Evolutionary conservation across 495 filamentous ascomycete genomes (phyloP).

Genomic region (Peziza echinospora): DNA sequence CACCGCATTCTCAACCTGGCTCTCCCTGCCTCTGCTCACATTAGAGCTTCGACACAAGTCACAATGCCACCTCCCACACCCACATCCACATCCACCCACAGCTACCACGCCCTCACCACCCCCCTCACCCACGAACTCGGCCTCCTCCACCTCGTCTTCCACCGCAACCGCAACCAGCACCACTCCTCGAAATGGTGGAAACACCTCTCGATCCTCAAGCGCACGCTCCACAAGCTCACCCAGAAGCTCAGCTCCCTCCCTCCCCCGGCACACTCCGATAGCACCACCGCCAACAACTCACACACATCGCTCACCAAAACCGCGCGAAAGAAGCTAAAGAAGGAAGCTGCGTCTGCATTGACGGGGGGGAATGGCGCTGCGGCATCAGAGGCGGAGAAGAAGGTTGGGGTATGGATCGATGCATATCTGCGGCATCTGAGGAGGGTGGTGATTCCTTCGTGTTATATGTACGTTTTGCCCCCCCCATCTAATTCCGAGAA

Average conservation of each 20-base stretch:
- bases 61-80: too few relatives aligned
- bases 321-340: background rate
- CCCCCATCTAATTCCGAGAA: background rate
- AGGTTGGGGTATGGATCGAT: slow-evolving; percentile 8
- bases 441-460: slow-evolving; percentile 12
- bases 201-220: slow-evolving; percentile 41
- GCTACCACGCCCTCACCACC: too few relatives aligned
- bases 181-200: slow-evolving; percentile 51
- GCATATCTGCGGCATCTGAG: slow-evolving; percentile 11
- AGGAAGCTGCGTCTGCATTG: background rate
- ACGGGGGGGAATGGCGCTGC: slow-evolving; percentile 7
- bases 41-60: too few relatives aligned
- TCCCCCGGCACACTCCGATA: slow-evolving; percentile 13
- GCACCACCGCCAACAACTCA: too few relatives aligned
- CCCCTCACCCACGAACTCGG: slow-evolving; percentile 20
- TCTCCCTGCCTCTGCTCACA: too few relatives aligned
- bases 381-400: background rate
- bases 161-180: slow-evolving; percentile 73
- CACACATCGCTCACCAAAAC: slow-evolving; percentile 5
- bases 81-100: too few relatives aligned
- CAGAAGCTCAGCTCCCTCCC: slow-evolving; percentile 6
- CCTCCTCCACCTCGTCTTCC: slow-evolving; percentile 41
- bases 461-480: slow-evolving; percentile 7
- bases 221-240: slow-evolving; percentile 33
- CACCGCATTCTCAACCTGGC: too few relatives aligned